Percentiles rank a stretch among this genome's conserved stretches.
Evolutionary conservation across 192 early-diverging fungal species (phyloP).

Genomic region (Ambispora gerdemannii): DNA sequence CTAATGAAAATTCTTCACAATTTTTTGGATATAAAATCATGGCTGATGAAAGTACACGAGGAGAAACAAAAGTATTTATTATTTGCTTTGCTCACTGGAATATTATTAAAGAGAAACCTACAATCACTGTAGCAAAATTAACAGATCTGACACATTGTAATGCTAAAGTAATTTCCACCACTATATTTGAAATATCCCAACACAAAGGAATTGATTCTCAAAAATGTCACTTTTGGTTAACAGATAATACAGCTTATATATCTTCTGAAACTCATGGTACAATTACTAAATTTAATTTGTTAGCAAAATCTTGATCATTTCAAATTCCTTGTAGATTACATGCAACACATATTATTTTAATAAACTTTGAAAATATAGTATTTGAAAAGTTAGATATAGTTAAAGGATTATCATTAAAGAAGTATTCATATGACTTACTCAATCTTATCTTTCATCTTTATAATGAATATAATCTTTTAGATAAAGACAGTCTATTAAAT

Average conservation of each 20-base stretch:
- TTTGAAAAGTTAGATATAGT: too few species aligned
- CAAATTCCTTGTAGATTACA: slow-evolving; percentile 3
- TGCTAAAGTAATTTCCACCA: background rate
- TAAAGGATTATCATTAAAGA: too few species aligned
- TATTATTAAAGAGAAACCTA: background rate
- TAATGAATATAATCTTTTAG: too few species aligned
- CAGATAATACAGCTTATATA: slow-evolving; percentile 16
- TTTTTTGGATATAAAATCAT: background rate
- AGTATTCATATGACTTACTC: too few species aligned
- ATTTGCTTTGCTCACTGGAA: slow-evolving; percentile 1
- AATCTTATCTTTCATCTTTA: too few species aligned
- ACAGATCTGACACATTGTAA: background rate
- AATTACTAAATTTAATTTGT: background rate
- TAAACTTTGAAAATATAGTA: slow-evolving; percentile 15
- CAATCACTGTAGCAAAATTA: background rate
- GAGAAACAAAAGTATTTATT: slow-evolving; percentile 6
- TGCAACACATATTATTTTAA: slow-evolving; percentile 10
- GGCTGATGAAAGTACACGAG: slow-evolving; percentile 3
- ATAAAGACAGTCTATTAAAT: too few species aligned
- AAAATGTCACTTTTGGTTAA: background rate
- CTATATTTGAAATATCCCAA: background rate
- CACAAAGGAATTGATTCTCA: background rate
- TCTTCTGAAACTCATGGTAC: background rate
- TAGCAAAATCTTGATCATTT: background rate
- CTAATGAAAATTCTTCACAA: too few species aligned